Percentiles rank a stretch among this genome's conserved stretches.
phyloP scores from a whole-genome alignment of 2,329 filamentous ascomycete genomes.

The Penicillium crustosum region DNA sequence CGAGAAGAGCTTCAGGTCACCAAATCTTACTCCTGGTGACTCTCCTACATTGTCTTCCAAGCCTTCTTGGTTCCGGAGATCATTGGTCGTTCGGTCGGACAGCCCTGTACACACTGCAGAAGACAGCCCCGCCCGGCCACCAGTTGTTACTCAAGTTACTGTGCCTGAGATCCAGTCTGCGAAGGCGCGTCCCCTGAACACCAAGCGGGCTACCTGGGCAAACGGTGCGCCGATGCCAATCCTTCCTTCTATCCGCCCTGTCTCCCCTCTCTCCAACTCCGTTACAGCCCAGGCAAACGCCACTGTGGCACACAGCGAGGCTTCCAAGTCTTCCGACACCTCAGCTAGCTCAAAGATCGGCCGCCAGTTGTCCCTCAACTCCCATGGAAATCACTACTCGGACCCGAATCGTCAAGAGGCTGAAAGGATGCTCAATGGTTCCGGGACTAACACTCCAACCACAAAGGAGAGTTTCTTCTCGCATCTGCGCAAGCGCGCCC shows the following conservation, averaged over 20 bases:
- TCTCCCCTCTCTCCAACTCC: slow-evolving; percentile 92
- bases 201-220: slow-evolving; percentile 91
- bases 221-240: slow-evolving; percentile 92
- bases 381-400: slow-evolving; percentile 87
- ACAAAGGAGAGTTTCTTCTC: slow-evolving; percentile 97
- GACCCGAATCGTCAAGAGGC: slow-evolving; percentile 88
- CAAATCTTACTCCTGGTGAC: slow-evolving; percentile 62
- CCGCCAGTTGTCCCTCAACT: slow-evolving; percentile 87
- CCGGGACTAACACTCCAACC: slow-evolving; percentile 70
- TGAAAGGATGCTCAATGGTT: slow-evolving; percentile 83
- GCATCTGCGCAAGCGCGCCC: slow-evolving; percentile 87
- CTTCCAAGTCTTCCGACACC: slow-evolving; percentile 27
- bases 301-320: slow-evolving; percentile 57
- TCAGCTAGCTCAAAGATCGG: slow-evolving; percentile 79
- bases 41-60: slow-evolving; percentile 67
- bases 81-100: slow-evolving; percentile 78
- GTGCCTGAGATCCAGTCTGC: slow-evolving; percentile 46
- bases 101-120: slow-evolving; percentile 61
- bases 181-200: slow-evolving; percentile 59
- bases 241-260: slow-evolving; percentile 86
- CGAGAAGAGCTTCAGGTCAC: slow-evolving; percentile 66
- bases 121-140: slow-evolving; percentile 39
- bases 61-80: slow-evolving; percentile 96
- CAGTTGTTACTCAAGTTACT: slow-evolving; percentile 45
- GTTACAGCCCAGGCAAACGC: slow-evolving; percentile 85